phyloP scores from a whole-genome alignment of 2,329 filamentous ascomycete genomes.

The Botrytis pseudocinerea region DNA sequence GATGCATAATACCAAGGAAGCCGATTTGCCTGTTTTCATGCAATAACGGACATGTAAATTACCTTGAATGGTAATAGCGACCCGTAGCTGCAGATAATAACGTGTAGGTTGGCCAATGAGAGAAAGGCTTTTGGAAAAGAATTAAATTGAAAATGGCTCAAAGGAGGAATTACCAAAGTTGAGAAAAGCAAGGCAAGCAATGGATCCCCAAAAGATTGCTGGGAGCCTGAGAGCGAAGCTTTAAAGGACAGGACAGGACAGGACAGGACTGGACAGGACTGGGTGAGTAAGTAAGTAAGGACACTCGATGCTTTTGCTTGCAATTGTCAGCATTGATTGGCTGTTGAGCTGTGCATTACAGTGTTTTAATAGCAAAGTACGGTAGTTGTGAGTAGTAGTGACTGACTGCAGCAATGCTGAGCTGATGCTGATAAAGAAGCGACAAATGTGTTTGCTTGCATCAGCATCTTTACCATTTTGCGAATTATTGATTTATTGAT shows the following conservation, averaged over 20 bases:
- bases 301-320: neutral
- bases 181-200: neutral
- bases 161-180: conserved; percentile 10
- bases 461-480: neutral
- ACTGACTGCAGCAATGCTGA: neutral
- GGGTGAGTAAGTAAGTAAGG: neutral
- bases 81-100: conserved; percentile 17
- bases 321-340: conserved; percentile 8
- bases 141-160: conserved; percentile 13
- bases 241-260: neutral
- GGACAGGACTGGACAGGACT: neutral
- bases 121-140: neutral
- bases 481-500: neutral
- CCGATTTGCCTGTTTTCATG: conserved; percentile 19
- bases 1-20: conserved; percentile 22
- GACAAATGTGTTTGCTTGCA: neutral
- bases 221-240: neutral
- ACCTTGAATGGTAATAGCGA: conserved; percentile 6
- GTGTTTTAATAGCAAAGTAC: neutral
- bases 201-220: neutral
- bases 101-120: conserved; percentile 6
- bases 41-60: conserved; percentile 21
- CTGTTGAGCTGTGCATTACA: conserved; percentile 13
- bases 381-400: neutral
- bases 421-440: neutral